Base-by-base conservation (phyloP, 2,329 filamentous ascomycete species). In the Ophiostoma sp. region DNA sequence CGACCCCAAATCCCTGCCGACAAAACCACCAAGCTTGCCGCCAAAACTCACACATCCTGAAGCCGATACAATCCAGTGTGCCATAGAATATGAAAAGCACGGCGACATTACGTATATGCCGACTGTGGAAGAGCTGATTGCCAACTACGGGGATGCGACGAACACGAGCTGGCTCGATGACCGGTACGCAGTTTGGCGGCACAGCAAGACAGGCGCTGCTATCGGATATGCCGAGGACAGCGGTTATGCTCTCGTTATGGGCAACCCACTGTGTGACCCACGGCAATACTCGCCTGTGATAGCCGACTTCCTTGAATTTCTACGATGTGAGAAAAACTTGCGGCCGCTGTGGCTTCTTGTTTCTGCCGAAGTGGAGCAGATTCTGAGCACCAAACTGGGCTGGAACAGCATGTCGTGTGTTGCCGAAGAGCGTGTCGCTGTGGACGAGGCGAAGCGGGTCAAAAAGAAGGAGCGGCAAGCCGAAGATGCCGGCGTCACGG, bases 151-250 rank as follows among this genome's bases (percentile, higher is more conserved):
- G 73, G 94, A 97, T 79, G 93, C 94, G 1, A 93, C 93, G 67
- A 96, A 96, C 76, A 97, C 94, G 0, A 95, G 93, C 0, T 97
- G 93, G 93, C 86, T 95, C 8, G 94, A 97, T 78, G 91, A 93
- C 7, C 89, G 93, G 7, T 97, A 94, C 78, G 85, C 92, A 76
- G 89, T 96, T 71, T 97, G 93, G 92, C 89, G 94, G 39, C 92
- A 97, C 77, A 81, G 86, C 31, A 79, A 82, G 44, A 94, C 91
- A 1, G 94, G 94, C 67, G 94, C 93, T 0, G 93, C 93, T 5
- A 85, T 97, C 44, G 91, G 93, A 13, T 97, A 92, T 76, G 91
- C 95, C 1, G 87, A 88, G 65, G 87, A 90, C 74, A 88, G 87
- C 75, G 76, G 75, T 1, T 78, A 85, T 31, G 90, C 90, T 74